These are phyloP conservation scores for Cylindrotheca closterium DNA, from an alignment of 108 stramenopile species.

Conservation along the genomic window DNA sequence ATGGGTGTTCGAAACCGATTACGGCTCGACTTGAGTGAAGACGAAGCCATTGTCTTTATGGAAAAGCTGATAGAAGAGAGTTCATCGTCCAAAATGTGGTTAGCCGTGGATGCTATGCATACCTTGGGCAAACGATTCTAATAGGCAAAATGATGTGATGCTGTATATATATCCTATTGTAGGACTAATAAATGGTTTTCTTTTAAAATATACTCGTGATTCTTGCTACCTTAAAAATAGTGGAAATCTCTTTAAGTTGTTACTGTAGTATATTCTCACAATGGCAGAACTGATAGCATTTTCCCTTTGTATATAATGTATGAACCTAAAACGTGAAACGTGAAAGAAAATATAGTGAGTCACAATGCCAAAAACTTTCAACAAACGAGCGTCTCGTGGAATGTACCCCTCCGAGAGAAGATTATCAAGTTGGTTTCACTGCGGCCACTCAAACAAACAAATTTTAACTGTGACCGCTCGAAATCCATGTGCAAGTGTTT, in stretches of 20 bases:
- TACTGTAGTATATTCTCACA: too few relatives aligned
- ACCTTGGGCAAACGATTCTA: constrained; percentile 73
- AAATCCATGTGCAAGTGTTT: constrained; percentile 2
- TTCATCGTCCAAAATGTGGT: constrained; percentile 77
- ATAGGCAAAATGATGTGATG: too few relatives aligned
- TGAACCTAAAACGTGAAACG: too few relatives aligned
- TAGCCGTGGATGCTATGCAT: constrained; percentile 89
- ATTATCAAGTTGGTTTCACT: not conserved
- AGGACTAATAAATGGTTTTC: too few relatives aligned
- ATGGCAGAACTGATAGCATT: too few relatives aligned
- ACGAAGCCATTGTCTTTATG: constrained; percentile 72
- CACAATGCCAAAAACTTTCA: too few relatives aligned
- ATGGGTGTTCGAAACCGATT: constrained; percentile 67
- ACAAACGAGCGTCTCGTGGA: too few relatives aligned
- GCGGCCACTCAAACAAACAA: not conserved
- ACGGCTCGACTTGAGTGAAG: constrained; percentile 67
- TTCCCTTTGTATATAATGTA: too few relatives aligned
- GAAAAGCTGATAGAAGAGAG: constrained; percentile 80
- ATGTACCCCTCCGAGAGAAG: constrained; percentile 1
- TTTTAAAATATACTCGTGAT: too few relatives aligned
- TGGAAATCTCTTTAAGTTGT: too few relatives aligned
- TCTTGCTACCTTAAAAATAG: too few relatives aligned
- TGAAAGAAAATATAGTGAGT: too few relatives aligned
- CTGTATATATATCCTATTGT: not conserved
- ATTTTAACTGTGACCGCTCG: not conserved